These are phyloP conservation scores for Fraxinus ornus DNA, from an alignment of 305 asterid genomes.

Conservation along the genomic window DNA sequence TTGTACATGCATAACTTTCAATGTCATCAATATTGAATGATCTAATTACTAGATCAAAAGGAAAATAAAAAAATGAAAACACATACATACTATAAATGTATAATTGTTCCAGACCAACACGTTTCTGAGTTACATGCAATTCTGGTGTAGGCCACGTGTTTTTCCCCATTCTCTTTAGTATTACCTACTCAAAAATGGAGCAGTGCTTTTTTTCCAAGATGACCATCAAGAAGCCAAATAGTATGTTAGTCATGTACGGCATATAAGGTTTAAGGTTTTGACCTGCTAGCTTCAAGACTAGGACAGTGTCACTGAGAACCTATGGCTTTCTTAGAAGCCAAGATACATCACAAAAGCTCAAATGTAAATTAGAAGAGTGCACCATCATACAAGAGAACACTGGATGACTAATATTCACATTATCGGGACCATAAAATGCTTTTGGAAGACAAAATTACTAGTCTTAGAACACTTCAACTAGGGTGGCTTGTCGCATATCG, in stretches of 20 bases:
- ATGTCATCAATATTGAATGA: background rate
- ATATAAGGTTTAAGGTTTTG: background rate
- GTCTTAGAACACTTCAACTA: background rate
- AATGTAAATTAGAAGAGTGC: background rate
- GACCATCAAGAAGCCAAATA: background rate
- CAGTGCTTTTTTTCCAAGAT: background rate
- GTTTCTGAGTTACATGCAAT: background rate
- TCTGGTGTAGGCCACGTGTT: background rate
- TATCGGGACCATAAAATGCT: background rate
- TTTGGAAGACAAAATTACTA: background rate
- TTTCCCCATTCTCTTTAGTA: background rate
- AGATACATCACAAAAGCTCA: background rate
- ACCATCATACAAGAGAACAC: background rate
- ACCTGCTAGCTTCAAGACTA: background rate
- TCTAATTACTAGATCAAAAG: background rate
- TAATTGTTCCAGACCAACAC: background rate
- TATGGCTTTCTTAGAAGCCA: background rate
- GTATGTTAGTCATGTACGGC: background rate
- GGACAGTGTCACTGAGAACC: background rate
- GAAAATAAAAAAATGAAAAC: background rate
- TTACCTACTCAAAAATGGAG: background rate
- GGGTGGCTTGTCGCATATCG: background rate
- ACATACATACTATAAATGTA: background rate
- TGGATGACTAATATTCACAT: background rate
- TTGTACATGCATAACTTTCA: background rate